Evolutionary conservation across 2,329 filamentous ascomycete genomes (phyloP), one percentile per base, ranked within the genome.

Genomic region (Plenodomus biglobosus): DNA sequence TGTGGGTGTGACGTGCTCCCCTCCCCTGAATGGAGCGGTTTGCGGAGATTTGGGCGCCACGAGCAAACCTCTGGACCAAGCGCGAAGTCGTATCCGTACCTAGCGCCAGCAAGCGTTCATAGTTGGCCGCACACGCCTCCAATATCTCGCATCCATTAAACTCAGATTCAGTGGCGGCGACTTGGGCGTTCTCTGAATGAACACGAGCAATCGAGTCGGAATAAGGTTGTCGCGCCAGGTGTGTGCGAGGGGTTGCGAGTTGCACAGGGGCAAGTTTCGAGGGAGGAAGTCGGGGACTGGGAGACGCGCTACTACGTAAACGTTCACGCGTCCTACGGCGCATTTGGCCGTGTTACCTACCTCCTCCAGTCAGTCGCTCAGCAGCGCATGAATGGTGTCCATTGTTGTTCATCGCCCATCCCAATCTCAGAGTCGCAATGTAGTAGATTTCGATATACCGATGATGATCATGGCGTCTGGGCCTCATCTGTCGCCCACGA

Each of bases 41-140:
- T 47, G 38, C 40, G 44, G 44, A 52, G 38, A 52, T 48, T n/a
- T 52, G 37, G 41, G 8, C 13, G 21, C 13, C 18, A 22, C 44
- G 17, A 44, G 41, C 44, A 42, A 50, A 37, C 37, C 40, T 18
- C 40, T n/a, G 38, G 44, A 18, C 48, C 48, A 46, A 40, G 30
- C 30, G 15, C 38, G 18, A n/a, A 21, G n/a, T 37, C 44, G 38
- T 40, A 36, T 39, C 16, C 17, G 13, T 15, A 32, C 27, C 15
- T 32, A 20, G 22, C n/a, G 48, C 48, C 48, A 46, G 47, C 44
- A 13, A 11, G 38, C 47, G 42, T 39, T 39, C 41, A 42, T 50
- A 38, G 34, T 24, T 42, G 39, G 40, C 43, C 27, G 46, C 22
- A 32, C 19, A 20, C 37, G 40, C 38, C 27, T 32, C 20, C 43